Evolutionary conservation across 2,329 filamentous ascomycete species (phyloP).

Genomic region (Bipolaris bicolor): DNA sequence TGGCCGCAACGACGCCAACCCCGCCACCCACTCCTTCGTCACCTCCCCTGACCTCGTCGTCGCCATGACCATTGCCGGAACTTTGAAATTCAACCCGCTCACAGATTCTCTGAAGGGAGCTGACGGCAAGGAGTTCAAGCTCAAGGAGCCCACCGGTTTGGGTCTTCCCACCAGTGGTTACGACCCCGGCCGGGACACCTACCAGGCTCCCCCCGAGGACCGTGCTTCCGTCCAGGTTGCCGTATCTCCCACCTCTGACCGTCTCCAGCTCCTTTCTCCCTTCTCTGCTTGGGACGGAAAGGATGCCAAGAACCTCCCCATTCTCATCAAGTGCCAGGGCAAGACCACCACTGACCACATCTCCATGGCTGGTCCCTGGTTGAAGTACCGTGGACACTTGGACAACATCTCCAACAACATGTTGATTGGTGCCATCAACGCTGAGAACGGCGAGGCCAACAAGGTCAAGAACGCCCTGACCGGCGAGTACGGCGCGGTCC

Average conservation of each 20-base stretch:
- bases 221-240: constrained; percentile 75
- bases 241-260: constrained; percentile 88
- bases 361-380: constrained; percentile 95
- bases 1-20: constrained; percentile 95
- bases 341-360: constrained; percentile 98
- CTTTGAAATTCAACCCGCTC: constrained; percentile 91
- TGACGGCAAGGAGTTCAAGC: constrained; percentile 94
- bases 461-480: constrained; percentile 92
- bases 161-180: constrained; percentile 83
- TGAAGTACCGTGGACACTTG: constrained; percentile 98
- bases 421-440: constrained; percentile 96
- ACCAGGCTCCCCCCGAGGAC: constrained; percentile 90
- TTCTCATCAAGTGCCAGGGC: constrained; percentile 94
- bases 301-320: constrained; percentile 62
- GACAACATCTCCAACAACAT: constrained; percentile 99
- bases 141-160: constrained; percentile 78
- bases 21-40: constrained; percentile 91
- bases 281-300: constrained; percentile 92
- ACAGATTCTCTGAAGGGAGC: constrained; percentile 92
- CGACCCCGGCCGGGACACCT: constrained; percentile 90
- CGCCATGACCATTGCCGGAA: constrained; percentile 81
- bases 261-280: constrained; percentile 87
- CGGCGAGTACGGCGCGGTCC: constrained; percentile 84
- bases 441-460: constrained; percentile 95
- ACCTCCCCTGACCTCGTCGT: constrained; percentile 90